phyloP scores from a whole-genome alignment of 2,329 filamentous ascomycete species.

The Claviceps sorghi region DNA sequence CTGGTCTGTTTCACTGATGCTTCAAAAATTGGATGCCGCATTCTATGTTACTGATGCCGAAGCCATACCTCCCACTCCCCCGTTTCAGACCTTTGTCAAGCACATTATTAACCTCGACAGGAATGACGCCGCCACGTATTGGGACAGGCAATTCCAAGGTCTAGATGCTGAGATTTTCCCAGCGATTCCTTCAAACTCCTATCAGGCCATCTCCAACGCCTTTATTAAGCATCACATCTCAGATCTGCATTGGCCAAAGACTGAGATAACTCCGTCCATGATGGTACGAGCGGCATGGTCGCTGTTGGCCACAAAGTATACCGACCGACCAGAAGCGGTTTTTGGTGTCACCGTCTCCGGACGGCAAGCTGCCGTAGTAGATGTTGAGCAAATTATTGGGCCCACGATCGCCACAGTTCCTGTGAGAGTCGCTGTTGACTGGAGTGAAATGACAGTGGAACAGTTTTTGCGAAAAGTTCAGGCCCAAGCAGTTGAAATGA shows the following conservation, averaged over 20 bases:
- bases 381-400: slow-evolving; percentile 12
- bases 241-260: background rate
- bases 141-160: slow-evolving; percentile 10
- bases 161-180: slow-evolving; percentile 3
- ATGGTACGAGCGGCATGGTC: slow-evolving; percentile 24
- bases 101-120: background rate
- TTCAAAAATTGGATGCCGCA: slow-evolving; percentile 26
- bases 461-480: slow-evolving; percentile 26
- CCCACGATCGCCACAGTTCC: slow-evolving; percentile 17
- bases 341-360: slow-evolving; percentile 14
- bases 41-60: slow-evolving; percentile 15
- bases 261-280: slow-evolving; percentile 8
- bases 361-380: slow-evolving; percentile 10
- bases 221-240: slow-evolving; percentile 1
- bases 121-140: background rate
- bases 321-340: slow-evolving; percentile 17
- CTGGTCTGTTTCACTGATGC: slow-evolving; percentile 32
- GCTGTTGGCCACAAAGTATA: slow-evolving; percentile 21
- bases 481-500: slow-evolving; percentile 5
- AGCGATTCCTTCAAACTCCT: background rate
- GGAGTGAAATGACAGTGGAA: slow-evolving; percentile 11
- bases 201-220: slow-evolving; percentile 1
- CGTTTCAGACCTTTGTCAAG: slow-evolving; percentile 2
- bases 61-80: background rate
- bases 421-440: slow-evolving; percentile 16